Evolutionary conservation across 495 filamentous ascomycete genomes (phyloP).

Genomic region (Penicillium turbatum): DNA sequence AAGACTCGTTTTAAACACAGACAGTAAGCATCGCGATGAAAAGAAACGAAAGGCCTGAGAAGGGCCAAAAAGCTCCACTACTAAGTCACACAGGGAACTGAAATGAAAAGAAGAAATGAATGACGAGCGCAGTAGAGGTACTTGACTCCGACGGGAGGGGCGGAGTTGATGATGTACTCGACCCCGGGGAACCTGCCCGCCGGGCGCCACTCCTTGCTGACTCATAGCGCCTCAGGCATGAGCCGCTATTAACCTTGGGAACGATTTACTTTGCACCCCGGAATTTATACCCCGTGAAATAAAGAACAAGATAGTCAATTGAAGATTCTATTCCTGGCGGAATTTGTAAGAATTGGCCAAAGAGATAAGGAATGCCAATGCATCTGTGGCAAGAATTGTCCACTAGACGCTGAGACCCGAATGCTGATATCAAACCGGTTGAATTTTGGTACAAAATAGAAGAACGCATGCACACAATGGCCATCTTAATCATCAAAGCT

Average conservation of each 20-base stretch:
- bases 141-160: not conserved
- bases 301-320: not conserved
- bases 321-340: not conserved
- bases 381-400: conserved; percentile 2
- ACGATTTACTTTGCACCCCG: conserved; percentile 2
- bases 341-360: not conserved
- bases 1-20: conserved; percentile 27
- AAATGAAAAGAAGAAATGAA: conserved; percentile 15
- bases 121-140: conserved; percentile 25
- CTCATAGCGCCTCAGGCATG: conserved; percentile 10
- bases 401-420: conserved; percentile 5
- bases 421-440: conserved; percentile 32
- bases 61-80: conserved; percentile 1
- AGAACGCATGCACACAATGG: conserved; percentile 27
- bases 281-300: not conserved
- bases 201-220: conserved; percentile 8
- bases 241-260: not conserved
- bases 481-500: conserved; percentile 13
- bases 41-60: conserved; percentile 1
- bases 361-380: not conserved
- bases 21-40: conserved; percentile 24
- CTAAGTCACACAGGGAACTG: conserved; percentile 2
- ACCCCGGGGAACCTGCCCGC: conserved; percentile 10
- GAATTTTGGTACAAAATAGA: conserved; percentile 38
- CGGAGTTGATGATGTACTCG: conserved; percentile 41